Percentiles rank a stretch among this genome's conserved stretches.
phyloP scores from a whole-genome alignment of 1,139 yeast species.

The Pichia norvegensis region DNA sequence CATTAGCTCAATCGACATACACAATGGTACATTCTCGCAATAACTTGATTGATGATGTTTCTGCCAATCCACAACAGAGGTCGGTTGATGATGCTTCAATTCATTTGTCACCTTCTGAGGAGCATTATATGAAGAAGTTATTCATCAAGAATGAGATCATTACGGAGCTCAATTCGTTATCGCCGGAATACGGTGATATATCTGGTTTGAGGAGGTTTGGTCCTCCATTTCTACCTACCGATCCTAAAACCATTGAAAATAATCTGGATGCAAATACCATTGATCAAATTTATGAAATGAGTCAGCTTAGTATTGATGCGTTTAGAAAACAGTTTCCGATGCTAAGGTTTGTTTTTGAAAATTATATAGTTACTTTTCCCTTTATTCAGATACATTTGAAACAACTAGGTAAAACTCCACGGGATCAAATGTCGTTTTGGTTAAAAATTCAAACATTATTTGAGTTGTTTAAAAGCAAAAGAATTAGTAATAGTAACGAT shows the following conservation, averaged over 20 bases:
- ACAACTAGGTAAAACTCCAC: constrained; percentile 19
- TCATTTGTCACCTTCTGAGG: constrained; percentile 36
- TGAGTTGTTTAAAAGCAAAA: constrained; percentile 65
- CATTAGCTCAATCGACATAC: no score
- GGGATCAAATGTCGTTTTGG: constrained; percentile 52
- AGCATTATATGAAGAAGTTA: constrained; percentile 80
- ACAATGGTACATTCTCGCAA: constrained; percentile 9
- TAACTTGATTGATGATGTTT: background rate
- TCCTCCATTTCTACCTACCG: constrained; percentile 50
- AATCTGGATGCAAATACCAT: constrained; percentile 6
- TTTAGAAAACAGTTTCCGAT: constrained; percentile 48
- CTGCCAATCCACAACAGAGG: background rate
- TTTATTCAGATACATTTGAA: constrained; percentile 42
- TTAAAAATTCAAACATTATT: constrained; percentile 72
- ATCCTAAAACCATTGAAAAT: constrained; percentile 23
- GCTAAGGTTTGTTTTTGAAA: constrained; percentile 53
- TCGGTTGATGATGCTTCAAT: background rate
- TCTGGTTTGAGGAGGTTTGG: constrained; percentile 63
- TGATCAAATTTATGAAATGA: constrained; percentile 15
- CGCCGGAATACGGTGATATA: constrained; percentile 39
- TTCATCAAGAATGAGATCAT: constrained; percentile 55
- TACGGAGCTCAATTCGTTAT: constrained; percentile 50
- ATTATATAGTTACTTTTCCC: constrained; percentile 65
- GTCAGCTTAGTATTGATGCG: constrained; percentile 16
- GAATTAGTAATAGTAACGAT: constrained; percentile 63